Conservation (phyloP, 2,329 filamentous ascomycete genomes). For the Scorias spongiosa region DNA sequence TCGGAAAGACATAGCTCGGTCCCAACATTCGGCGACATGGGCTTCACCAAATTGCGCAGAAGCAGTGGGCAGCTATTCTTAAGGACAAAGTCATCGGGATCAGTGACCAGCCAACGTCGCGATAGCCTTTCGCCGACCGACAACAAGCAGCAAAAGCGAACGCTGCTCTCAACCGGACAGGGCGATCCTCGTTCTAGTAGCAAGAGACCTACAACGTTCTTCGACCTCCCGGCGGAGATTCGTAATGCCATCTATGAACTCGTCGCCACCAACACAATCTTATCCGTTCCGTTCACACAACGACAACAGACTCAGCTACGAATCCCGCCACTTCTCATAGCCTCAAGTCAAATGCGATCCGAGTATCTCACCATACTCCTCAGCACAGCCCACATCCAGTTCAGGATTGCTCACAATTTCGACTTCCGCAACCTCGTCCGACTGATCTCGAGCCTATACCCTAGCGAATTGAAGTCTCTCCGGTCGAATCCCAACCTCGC, state of each 20-base stretch:
- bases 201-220: slow-evolving; percentile 9
- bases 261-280: slow-evolving; percentile 5
- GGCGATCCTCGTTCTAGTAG: background rate
- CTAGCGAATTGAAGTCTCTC: slow-evolving; percentile 14
- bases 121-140: background rate
- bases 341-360: slow-evolving; percentile 8
- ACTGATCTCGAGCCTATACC: slow-evolving; percentile 11
- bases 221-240: slow-evolving; percentile 16
- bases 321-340: slow-evolving; percentile 13
- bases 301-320: background rate
- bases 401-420: slow-evolving; percentile 9
- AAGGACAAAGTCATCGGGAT: background rate
- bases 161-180: no score
- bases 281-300: slow-evolving; percentile 2
- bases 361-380: slow-evolving; percentile 16
- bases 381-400: slow-evolving; percentile 8
- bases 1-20: no score
- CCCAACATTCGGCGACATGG: background rate
- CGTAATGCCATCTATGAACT: slow-evolving; percentile 16
- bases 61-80: background rate
- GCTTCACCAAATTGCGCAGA: background rate
- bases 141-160: background rate
- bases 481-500: slow-evolving; percentile 10
- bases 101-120: background rate
- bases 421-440: slow-evolving; percentile 13